Base-by-base conservation (phyloP, 176 grass and related monocot species). In the Zoysia japonica region DNA sequence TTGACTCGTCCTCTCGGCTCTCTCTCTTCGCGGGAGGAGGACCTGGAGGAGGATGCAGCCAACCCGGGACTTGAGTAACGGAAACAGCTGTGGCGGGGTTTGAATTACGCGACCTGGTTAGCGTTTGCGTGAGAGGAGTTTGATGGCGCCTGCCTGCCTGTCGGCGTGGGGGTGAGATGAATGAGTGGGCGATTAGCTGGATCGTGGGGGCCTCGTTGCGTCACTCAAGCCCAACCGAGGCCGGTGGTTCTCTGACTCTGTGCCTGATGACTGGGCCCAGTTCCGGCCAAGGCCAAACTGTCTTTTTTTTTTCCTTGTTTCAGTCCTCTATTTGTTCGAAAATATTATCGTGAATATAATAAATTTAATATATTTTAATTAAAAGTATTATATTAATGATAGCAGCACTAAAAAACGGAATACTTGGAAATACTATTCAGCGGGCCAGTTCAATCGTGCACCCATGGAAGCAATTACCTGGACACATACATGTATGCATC, bases 41-140 rank as follows among this genome's bases (percentile, higher is more conserved):
- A 28, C 67, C 55, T 54, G 62, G 16, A 75, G 80, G 63, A 62
- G 70, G 54, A 60, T 17, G 8, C 37, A 54, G 57, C 7, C 45
- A 19, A 71, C 62, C 46, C 47, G 36, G 28, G 28, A 28, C 28
- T 28, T 35, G 2, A 28, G 62, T 66, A 78, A 46, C 71, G 54
- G 70, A 84, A 69, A 16, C 73, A 72, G 79, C 56, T 46, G 66
- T 28, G 28, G 0, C 28, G 16, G 68, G 39, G 44, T 78, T 83
- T 84, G 71, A 88, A 84, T 87, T 67, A 77, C 2, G 15, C 36
- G 68, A 65, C 51, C 72, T 39, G 48, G 41, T 72, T 79, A 72
- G 28, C 48, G 36, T 61, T 53, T 7, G 3, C 43, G 2, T 37
- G 38, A 61, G 39, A 37, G 49, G 3, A 7, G 35, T 59, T 61